Base-by-base conservation (phyloP, 2,329 filamentous ascomycete species). In the Anthostomella pinea region DNA sequence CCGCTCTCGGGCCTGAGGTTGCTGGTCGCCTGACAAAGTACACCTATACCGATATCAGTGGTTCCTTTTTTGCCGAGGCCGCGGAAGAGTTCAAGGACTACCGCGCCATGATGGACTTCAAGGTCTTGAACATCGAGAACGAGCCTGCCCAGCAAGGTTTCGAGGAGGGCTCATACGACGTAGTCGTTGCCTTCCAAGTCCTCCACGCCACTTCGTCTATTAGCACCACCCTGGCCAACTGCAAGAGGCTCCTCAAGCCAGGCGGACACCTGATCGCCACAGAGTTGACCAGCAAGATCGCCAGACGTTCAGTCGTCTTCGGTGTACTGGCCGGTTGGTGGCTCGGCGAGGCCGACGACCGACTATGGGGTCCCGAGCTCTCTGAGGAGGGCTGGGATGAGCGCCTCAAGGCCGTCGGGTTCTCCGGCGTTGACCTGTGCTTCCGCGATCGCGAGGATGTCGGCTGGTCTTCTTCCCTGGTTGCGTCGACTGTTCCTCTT, bases 1-100 rank as follows among this genome's bases (percentile, higher is more conserved):
- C 54, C 2, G 38, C 43, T 3, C 47, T 70, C 4, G 58, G 56
- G 4, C 28, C 51, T 16, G 34, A 51, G 22, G 35, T 52, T 24
- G 38, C 49, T 13, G 52, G 54, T 14, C 46, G 49, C 19, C 64
- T 68, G 30, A 45, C 54, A 3, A 58, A 61, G 14, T 73, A 71
- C 41, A 68, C 64, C 1, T 73, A 62, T 49, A 72, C 69, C 0
- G 68, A 72, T 42, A 63, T 70, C 25, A 62, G 61, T 2, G 48
- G 59, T 16, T 60, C 56, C 16, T 68, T 67, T 55, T 64, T 58
- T 37, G 51, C 51, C 13, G 59, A 48, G 27, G 60, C 60, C 3
- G 49, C 51, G 16, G 50, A 58, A 21, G 48, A 48, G 18, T 60
- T 64, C 32, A 47, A 54, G 35, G 40, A 52, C 3, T 53, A 49